These are phyloP conservation scores for Metschnikowia borealis DNA, from an alignment of 805 yeast genomes.

Conservation along the genomic window DNA sequence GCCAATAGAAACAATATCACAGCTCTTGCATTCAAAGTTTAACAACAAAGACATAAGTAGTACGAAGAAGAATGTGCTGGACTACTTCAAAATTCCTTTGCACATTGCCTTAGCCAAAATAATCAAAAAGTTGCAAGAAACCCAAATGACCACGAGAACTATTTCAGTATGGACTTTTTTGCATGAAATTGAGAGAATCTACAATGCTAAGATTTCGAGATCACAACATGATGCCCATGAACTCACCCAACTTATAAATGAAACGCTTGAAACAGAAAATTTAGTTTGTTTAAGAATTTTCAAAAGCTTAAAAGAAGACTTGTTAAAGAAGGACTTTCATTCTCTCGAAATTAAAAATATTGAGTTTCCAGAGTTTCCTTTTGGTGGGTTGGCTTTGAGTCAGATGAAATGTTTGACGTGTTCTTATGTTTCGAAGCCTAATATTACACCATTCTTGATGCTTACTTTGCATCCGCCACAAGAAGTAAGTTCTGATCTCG, in stretches of 20 bases:
- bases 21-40: constrained; percentile 12
- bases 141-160: constrained; percentile 49
- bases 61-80: constrained; percentile 12
- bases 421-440: constrained; percentile 54
- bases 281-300: constrained; percentile 36
- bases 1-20: constrained; percentile 16
- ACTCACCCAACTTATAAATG: constrained; percentile 73
- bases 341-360: constrained; percentile 11
- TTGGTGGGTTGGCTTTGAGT: constrained; percentile 62
- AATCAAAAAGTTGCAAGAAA: constrained; percentile 56
- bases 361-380: constrained; percentile 64
- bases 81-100: constrained; percentile 41
- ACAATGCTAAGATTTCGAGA: constrained; percentile 68
- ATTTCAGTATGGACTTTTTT: constrained; percentile 78
- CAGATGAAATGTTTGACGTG: constrained; percentile 71
- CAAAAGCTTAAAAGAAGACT: constrained; percentile 15
- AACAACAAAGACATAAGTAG: constrained; percentile 9
- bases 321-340: not conserved
- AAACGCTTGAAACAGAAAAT: constrained; percentile 70
- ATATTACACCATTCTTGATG: constrained; percentile 60
- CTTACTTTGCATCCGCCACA: constrained; percentile 75
- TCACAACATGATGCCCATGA: constrained; percentile 97
- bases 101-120: constrained; percentile 56
- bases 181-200: constrained; percentile 65
- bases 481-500: constrained; percentile 40